Evolutionary conservation across 306 rosid genomes (phyloP), one percentile per base, ranked within the genome.

Genomic region (Castanopsis chinensis): DNA sequence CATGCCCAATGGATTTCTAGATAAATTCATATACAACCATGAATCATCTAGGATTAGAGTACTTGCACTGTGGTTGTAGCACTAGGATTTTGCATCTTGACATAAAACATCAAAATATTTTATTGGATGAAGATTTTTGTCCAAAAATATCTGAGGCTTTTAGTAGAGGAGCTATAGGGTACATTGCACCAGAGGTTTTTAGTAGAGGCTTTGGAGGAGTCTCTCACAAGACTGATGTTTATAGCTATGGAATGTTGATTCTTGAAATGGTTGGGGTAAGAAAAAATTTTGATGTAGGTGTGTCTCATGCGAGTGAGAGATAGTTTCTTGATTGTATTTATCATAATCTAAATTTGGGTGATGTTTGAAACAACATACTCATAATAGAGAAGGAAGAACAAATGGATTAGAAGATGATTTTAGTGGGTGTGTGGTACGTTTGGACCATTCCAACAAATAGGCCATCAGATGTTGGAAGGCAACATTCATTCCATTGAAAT

Each of bases 81-180:
- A 80, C 80, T 18, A 72, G 77, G 41, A 85, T 85, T 72, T 17
- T 87, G 3, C 85, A 87, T 80, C 74, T 87, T 57, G 87, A 87
- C 23, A 56, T 56, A n/a, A 56, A 56, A n/a, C 61, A 27, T 18
- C 61, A 56, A 8, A 56, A 56, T 5, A 74, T 56, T 18, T 3
- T 56, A 5, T 56, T 56, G 61, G 61, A 56, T 56, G 27, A 56
- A n/a, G 61, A 56, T 56, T 57, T 81, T 49, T 69, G 78, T 1
- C 89, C 81, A 12, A 86, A 86, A 77, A 80, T 83, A 0, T 78
- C 85, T 25, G 89, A 86, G n/a, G n/a, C n/a, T n/a, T n/a, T n/a
- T n/a, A n/a, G n/a, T 63, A 74, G 89, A 78, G 87, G 87, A 51
- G 83, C 83, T 14, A 1, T 8, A 23, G 89, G 89, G 0, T 83